phyloP scores from a whole-genome alignment of 208 protist genomes.

The Vickermania spadyakhi region DNA sequence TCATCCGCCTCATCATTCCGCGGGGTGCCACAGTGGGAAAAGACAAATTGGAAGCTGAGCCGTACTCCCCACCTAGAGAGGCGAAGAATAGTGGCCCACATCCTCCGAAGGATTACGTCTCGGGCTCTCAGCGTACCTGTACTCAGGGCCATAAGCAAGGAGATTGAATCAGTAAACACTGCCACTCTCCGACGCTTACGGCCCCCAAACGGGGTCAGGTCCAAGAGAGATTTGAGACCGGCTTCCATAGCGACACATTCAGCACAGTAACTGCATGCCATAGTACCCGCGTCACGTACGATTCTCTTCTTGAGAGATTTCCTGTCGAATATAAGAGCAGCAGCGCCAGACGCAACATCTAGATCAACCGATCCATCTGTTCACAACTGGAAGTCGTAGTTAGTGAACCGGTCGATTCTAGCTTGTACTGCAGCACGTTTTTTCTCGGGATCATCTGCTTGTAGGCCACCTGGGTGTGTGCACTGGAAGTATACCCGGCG shows the following conservation, averaged over 20 bases:
- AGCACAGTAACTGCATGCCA: slow-evolving; percentile 14
- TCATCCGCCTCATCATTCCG: neutral
- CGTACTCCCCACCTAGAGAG: neutral
- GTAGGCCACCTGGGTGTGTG: neutral
- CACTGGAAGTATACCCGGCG: neutral
- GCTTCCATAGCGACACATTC: slow-evolving; percentile 11
- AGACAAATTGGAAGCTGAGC: slow-evolving; percentile 1
- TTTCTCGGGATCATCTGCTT: neutral
- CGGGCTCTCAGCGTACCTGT: neutral
- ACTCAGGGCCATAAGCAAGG: neutral
- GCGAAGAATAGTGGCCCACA: neutral
- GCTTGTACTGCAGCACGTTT: neutral
- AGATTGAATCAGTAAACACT: slow-evolving; percentile 1
- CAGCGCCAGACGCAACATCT: slow-evolving; percentile 8
- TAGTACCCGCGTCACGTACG: neutral
- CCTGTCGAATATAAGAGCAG: slow-evolving; percentile 8
- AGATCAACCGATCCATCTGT: slow-evolving; percentile 11
- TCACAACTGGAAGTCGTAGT: slow-evolving; percentile 14
- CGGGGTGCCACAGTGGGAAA: neutral
- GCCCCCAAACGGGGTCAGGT: neutral
- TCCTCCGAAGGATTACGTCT: neutral
- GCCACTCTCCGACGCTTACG: neutral
- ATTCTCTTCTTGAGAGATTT: neutral
- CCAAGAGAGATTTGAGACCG: slow-evolving; percentile 1
- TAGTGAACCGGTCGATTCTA: neutral